phyloP scores from a whole-genome alignment of 805 yeast genomes.

The Kazachstania kunashirensis region DNA sequence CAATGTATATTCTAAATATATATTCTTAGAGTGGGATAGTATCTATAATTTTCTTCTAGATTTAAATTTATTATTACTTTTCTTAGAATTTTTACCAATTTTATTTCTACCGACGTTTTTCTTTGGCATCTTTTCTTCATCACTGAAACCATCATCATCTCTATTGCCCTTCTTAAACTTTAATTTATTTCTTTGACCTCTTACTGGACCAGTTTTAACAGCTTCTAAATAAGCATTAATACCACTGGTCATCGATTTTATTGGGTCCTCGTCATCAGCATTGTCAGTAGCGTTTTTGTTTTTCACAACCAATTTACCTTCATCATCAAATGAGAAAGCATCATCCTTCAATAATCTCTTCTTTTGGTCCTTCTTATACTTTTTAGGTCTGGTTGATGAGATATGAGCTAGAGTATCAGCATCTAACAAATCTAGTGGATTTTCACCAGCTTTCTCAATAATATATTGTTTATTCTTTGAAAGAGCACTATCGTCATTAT shows the following conservation, averaged over 20 bases:
- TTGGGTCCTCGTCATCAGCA: conserved; percentile 34
- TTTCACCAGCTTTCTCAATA: conserved; percentile 53
- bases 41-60: conserved; percentile 20
- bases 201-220: conserved; percentile 81
- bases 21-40: too few species aligned
- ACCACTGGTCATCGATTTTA: conserved; percentile 43
- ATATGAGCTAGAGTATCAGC: conserved; percentile 77
- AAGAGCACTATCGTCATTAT: conserved; percentile 30
- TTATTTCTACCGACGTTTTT: conserved; percentile 15
- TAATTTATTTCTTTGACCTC: conserved; percentile 87
- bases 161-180: conserved; percentile 65
- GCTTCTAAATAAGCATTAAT: conserved; percentile 92
- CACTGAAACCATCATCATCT: conserved; percentile 46
- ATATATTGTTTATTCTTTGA: conserved; percentile 47
- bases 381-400: conserved; percentile 77
- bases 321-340: conserved; percentile 27
- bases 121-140: conserved; percentile 34
- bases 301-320: conserved; percentile 30
- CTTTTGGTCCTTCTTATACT: conserved; percentile 34
- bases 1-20: too few species aligned
- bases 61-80: conserved; percentile 17
- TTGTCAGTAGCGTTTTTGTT: conserved; percentile 15
- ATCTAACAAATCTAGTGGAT: conserved; percentile 85
- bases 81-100: conserved; percentile 19
- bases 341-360: conserved; percentile 26